These are phyloP conservation scores for Umbilicaria muhlenbergii DNA, from an alignment of 495 filamentous ascomycete species.

Conservation along the genomic window DNA sequence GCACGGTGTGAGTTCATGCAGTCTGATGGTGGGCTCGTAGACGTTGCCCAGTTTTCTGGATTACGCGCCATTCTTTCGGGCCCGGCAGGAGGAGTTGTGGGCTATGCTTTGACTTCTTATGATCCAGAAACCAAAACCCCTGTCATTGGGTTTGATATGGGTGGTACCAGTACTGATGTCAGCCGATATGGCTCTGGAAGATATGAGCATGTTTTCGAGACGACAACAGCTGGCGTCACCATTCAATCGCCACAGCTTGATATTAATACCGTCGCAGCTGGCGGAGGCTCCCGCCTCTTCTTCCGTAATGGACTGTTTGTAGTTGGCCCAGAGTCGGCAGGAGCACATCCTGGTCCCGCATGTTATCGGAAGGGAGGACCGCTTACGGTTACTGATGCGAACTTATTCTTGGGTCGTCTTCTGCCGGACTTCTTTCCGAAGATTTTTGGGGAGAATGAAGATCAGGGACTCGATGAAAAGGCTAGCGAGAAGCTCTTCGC, in stretches of 20 bases:
- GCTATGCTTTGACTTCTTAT: constrained; percentile 87
- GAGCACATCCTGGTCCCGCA: constrained; percentile 83
- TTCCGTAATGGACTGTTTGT: constrained; percentile 90
- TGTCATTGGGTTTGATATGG: constrained; percentile 96
- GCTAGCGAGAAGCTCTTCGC: constrained; percentile 64
- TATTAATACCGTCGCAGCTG: constrained; percentile 94
- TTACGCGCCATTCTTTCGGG: constrained; percentile 44
- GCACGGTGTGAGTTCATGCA: constrained; percentile 38
- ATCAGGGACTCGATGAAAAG: constrained; percentile 68
- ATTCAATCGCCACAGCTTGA: constrained; percentile 93
- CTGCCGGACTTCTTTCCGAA: constrained; percentile 93
- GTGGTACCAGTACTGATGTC: constrained; percentile 88
- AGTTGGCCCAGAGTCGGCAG: constrained; percentile 88
- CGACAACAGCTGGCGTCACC: constrained; percentile 86
- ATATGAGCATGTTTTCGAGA: constrained; percentile 95
- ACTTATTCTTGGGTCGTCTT: constrained; percentile 74
- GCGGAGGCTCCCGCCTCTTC: constrained; percentile 78
- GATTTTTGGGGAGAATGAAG: constrained; percentile 86
- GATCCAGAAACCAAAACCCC: constrained; percentile 74
- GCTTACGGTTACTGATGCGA: constrained; percentile 86
- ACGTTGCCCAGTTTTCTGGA: constrained; percentile 40
- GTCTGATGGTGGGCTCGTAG: constrained; percentile 39
- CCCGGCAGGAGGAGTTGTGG: constrained; percentile 61
- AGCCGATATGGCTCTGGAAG: constrained; percentile 77
- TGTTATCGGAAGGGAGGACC: constrained; percentile 94